phyloP scores from a whole-genome alignment of 164 flowering plant genomes.

The Buxus sempervirens region DNA sequence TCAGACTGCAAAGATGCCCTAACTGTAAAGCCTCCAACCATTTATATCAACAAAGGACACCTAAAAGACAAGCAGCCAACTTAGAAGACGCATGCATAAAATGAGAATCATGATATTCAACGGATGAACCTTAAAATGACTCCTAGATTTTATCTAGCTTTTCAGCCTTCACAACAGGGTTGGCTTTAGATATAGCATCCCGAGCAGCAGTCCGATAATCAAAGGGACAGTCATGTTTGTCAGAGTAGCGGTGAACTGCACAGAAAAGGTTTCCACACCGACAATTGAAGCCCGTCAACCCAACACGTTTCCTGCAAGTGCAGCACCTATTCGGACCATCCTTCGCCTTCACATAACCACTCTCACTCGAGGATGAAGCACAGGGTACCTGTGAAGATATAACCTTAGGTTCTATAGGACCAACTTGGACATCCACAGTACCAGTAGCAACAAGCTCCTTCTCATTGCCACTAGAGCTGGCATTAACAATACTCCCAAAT shows the following conservation, averaged over 20 bases:
- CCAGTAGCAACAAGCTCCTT: conserved; percentile 26
- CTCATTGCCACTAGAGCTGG: conserved; percentile 23
- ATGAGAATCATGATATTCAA: conserved; percentile 20
- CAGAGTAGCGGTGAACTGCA: conserved; percentile 50
- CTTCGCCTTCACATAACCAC: conserved; percentile 24
- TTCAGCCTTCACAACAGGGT: conserved; percentile 52
- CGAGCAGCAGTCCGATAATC: conserved; percentile 45
- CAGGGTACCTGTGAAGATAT: conserved; percentile 15
- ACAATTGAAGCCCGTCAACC: conserved; percentile 54
- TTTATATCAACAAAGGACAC: conserved; percentile 18
- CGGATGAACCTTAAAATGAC: conserved; percentile 9
- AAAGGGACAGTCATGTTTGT: conserved; percentile 49
- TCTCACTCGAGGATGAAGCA: conserved; percentile 19
- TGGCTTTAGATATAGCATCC: conserved; percentile 51
- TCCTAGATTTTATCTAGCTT: conserved; percentile 53
- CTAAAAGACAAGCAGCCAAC: conserved; percentile 22
- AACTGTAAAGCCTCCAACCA: conserved; percentile 17
- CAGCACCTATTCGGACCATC: conserved; percentile 52
- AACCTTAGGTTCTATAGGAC: conserved; percentile 20
- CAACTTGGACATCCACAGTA: conserved; percentile 19
- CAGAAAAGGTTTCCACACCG: conserved; percentile 52
- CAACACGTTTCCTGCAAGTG: conserved; percentile 48
- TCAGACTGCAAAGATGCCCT: conserved; percentile 24
- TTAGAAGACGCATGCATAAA: conserved; percentile 12
- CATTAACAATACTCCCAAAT: conserved; percentile 45